phyloP scores from a whole-genome alignment of 129 eudicot species.

The Scalesia atractyloides region DNA sequence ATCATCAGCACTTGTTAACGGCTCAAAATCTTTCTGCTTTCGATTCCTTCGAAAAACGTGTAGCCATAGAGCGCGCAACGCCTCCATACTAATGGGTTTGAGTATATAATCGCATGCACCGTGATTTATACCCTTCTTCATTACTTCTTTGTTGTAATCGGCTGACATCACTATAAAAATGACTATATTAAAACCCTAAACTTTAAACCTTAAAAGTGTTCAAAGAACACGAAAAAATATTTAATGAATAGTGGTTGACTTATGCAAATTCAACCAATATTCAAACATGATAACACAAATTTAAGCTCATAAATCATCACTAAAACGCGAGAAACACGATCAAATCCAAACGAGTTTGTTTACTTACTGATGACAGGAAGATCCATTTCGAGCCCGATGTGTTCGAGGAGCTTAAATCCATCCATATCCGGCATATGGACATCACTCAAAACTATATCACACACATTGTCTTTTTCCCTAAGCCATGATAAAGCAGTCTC shows the following conservation, averaged over 20 bases:
- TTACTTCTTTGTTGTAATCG: conserved; percentile 68
- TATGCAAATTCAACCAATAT: neutral
- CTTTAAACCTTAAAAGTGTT: neutral
- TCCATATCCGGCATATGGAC: conserved; percentile 99
- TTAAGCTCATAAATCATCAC: neutral
- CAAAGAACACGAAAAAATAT: too few relatives aligned
- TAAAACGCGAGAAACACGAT: neutral
- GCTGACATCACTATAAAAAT: conserved; percentile 90
- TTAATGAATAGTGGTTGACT: neutral
- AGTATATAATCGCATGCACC: conserved; percentile 96
- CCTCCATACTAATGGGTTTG: conserved; percentile 87
- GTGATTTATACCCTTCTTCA: conserved; percentile 90
- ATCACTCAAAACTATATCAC: conserved; percentile 84
- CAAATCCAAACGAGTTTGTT: neutral
- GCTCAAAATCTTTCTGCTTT: conserved; percentile 69
- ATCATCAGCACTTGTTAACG: conserved; percentile 59
- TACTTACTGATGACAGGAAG: conserved; percentile 92
- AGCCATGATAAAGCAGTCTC: conserved; percentile 58
- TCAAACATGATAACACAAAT: neutral
- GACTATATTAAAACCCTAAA: neutral
- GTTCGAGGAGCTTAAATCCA: conserved; percentile 93
- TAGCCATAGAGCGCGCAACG: conserved; percentile 85
- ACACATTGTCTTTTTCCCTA: conserved; percentile 63
- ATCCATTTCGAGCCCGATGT: conserved; percentile 93
- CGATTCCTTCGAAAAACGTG: conserved; percentile 77